These are phyloP conservation scores for Trametes cubensis DNA, from an alignment of 768 basidiomycete species.

Conservation along the genomic window DNA sequence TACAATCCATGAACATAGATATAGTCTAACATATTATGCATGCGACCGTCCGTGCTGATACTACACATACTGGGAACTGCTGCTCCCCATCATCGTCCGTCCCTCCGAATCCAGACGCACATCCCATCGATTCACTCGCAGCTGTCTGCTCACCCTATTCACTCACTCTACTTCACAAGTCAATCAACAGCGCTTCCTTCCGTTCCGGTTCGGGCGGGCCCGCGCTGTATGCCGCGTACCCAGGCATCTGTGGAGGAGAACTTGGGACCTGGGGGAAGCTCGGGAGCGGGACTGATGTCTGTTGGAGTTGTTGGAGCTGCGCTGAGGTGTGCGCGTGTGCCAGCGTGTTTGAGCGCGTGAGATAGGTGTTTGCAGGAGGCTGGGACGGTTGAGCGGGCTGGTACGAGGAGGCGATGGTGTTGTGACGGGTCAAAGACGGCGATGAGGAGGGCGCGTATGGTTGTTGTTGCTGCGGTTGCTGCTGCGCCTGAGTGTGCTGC, in stretches of 20 bases:
- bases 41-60: slow-evolving; percentile 15
- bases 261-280: slow-evolving; percentile 71
- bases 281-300: slow-evolving; percentile 44
- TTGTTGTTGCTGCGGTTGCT: slow-evolving; percentile 31
- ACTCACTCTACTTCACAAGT: slow-evolving; percentile 33
- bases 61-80: neutral
- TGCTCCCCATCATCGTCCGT: neutral
- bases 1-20: slow-evolving; percentile 16
- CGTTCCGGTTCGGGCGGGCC: slow-evolving; percentile 61
- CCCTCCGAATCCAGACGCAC: neutral
- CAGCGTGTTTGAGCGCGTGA: slow-evolving; percentile 36
- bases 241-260: slow-evolving; percentile 48
- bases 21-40: slow-evolving; percentile 14
- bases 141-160: no score
- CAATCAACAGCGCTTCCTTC: slow-evolving; percentile 59
- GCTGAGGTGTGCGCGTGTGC: slow-evolving; percentile 29
- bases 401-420: slow-evolving; percentile 31
- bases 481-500: slow-evolving; percentile 30
- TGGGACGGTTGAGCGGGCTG: slow-evolving; percentile 27
- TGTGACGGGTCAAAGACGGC: slow-evolving; percentile 29
- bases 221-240: slow-evolving; percentile 50
- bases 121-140: neutral
- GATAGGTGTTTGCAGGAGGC: slow-evolving; percentile 23
- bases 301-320: slow-evolving; percentile 35
- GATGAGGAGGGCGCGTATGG: slow-evolving; percentile 25